Conservation (phyloP, 441 rosid species). For the Croton setiger region DNA sequence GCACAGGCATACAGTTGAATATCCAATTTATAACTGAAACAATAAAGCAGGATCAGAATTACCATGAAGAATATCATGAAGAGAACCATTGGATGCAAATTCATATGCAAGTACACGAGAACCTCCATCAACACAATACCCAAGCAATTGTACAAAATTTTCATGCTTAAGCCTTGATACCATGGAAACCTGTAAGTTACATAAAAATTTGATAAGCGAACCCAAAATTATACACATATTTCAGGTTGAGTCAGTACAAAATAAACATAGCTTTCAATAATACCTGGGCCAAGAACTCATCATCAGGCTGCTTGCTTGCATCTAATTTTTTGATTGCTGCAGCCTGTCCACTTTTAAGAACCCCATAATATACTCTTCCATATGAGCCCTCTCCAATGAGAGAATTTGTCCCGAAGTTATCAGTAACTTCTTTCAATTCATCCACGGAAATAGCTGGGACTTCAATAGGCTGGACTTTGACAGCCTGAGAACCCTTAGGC, state of each 20-base stretch:
- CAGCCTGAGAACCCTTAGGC: conserved; percentile 56
- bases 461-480: conserved; percentile 84
- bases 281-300: conserved; percentile 48
- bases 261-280: conserved; percentile 1
- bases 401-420: conserved; percentile 60
- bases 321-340: conserved; percentile 92
- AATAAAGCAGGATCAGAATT: conserved; percentile 20
- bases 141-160: conserved; percentile 80
- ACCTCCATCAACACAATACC: conserved; percentile 84
- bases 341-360: conserved; percentile 52
- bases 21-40: neutral
- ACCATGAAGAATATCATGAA: conserved; percentile 96
- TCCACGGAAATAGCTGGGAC: conserved; percentile 65
- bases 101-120: conserved; percentile 86
- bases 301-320: conserved; percentile 61
- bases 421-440: conserved; percentile 78
- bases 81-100: conserved; percentile 94
- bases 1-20: neutral
- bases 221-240: neutral
- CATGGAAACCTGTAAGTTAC: conserved; percentile 52
- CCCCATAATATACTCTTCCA: conserved; percentile 85
- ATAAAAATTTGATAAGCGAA: conserved; percentile 15
- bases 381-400: conserved; percentile 98
- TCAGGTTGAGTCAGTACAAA: neutral
- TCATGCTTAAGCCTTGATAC: conserved; percentile 87